Evolutionary conservation across 1,284 basidiomycete species (phyloP).

Genomic region (Malassezia restricta): DNA sequence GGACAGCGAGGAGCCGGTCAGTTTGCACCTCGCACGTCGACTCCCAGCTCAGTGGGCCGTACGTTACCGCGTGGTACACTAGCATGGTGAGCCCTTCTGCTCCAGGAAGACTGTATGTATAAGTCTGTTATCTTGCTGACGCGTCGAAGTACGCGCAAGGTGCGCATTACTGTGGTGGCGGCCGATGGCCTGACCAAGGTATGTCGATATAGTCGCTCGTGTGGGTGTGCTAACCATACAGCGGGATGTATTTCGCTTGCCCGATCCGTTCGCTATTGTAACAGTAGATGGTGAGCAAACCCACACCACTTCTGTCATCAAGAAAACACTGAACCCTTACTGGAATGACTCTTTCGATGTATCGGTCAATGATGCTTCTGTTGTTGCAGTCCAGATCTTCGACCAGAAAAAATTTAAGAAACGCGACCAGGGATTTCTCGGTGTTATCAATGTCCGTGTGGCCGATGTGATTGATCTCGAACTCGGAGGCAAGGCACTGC

Average conservation of each 20-base stretch:
- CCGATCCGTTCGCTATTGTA: constrained; percentile 86
- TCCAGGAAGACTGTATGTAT: constrained; percentile 25
- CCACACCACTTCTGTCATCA: constrained; percentile 60
- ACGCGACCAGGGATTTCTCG: constrained; percentile 84
- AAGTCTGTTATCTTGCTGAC: neutral
- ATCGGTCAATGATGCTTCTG: constrained; percentile 75
- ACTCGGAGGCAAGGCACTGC: constrained; percentile 68
- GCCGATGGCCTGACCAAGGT: constrained; percentile 41
- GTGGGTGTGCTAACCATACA: neutral
- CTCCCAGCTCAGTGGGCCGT: too few relatives aligned
- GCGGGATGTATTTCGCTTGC: constrained; percentile 55
- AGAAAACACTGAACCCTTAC: constrained; percentile 46
- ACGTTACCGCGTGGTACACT: too few relatives aligned
- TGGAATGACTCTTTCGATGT: constrained; percentile 46
- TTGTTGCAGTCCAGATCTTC: constrained; percentile 86
- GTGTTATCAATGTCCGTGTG: constrained; percentile 81
- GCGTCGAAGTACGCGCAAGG: constrained; percentile 21
- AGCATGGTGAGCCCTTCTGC: constrained; percentile 37
- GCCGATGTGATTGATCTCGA: constrained; percentile 79
- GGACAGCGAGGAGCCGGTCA: too few relatives aligned
- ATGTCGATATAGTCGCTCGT: neutral
- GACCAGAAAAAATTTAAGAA: constrained; percentile 95
- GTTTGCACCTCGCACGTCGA: too few relatives aligned
- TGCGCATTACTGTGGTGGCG: constrained; percentile 44
- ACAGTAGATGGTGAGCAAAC: constrained; percentile 90